phyloP scores from a whole-genome alignment of 306 rosid genomes.

The Casuarina cunninghamiana region DNA sequence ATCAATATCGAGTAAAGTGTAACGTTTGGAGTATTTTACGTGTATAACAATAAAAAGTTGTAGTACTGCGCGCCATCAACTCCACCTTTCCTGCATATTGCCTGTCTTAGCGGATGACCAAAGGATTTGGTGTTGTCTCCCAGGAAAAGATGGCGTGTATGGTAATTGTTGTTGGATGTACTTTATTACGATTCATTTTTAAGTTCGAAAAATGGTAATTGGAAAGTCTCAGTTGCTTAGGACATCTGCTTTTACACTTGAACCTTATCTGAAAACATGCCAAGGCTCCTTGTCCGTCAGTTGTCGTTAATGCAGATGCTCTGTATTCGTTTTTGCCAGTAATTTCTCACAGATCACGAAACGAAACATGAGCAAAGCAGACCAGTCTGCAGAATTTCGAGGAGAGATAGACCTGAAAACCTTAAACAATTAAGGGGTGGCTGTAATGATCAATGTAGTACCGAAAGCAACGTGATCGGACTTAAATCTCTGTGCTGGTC shows the following conservation, averaged over 20 bases:
- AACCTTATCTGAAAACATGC: no score
- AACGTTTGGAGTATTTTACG: not conserved
- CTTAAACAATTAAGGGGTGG: slow-evolving; percentile 6
- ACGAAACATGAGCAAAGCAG: no score
- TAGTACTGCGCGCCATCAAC: not conserved
- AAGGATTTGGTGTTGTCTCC: not conserved
- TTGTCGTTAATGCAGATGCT: no score
- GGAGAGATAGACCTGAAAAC: no score
- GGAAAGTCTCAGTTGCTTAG: not conserved
- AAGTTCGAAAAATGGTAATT: not conserved
- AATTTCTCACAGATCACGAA: no score
- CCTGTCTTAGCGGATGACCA: not conserved
- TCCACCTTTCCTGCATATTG: not conserved
- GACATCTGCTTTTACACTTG: no score
- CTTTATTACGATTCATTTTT: not conserved
- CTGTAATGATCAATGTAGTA: slow-evolving; percentile 13
- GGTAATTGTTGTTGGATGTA: not conserved
- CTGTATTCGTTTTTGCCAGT: no score
- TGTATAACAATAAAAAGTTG: not conserved
- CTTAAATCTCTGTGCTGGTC: slow-evolving; percentile 1
- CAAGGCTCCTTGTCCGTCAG: no score
- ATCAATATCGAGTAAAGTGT: slow-evolving; percentile 64
- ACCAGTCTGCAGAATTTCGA: not conserved
- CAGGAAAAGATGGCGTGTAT: not conserved
- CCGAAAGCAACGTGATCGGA: slow-evolving; percentile 4